phyloP scores from a whole-genome alignment of 2,329 filamentous ascomycete genomes.

The Coniochaeta prunicola region DNA sequence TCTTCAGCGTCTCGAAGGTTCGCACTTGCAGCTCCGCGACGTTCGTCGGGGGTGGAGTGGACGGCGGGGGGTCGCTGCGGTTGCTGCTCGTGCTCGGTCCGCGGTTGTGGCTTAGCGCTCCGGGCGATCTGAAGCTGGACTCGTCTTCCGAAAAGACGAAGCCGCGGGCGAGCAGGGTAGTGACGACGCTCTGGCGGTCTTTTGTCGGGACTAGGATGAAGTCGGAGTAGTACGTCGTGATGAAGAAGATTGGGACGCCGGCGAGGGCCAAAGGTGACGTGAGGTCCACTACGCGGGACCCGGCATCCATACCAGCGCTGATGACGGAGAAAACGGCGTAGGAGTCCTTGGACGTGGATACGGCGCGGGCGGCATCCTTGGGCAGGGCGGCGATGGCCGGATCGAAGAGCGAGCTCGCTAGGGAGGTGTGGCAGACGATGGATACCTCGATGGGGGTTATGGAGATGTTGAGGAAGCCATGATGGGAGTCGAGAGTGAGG shows the following conservation, averaged over 20 bases:
- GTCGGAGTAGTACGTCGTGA: slow-evolving; percentile 96
- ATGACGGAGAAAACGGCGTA: slow-evolving; percentile 88
- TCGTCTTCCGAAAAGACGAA: slow-evolving; percentile 74
- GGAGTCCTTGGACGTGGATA: slow-evolving; percentile 73
- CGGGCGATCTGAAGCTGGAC: slow-evolving; percentile 57
- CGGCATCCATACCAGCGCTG: slow-evolving; percentile 83
- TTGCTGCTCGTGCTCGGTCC: slow-evolving; percentile 22
- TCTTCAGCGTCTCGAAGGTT: slow-evolving; percentile 78
- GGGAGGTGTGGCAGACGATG: slow-evolving; percentile 73
- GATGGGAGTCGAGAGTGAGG: slow-evolving; percentile 45
- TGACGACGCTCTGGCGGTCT: slow-evolving; percentile 65
- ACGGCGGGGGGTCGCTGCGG: slow-evolving; percentile 30
- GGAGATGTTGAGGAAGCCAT: slow-evolving; percentile 88
- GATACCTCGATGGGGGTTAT: slow-evolving; percentile 91
- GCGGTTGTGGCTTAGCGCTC: slow-evolving; percentile 24
- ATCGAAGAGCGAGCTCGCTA: slow-evolving; percentile 67
- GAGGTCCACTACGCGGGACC: slow-evolving; percentile 83
- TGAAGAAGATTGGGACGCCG: slow-evolving; percentile 95
- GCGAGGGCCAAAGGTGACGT: slow-evolving; percentile 87
- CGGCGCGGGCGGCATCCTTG: slow-evolving; percentile 38
- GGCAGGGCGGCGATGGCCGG: slow-evolving; percentile 62
- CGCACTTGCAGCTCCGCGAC: slow-evolving; percentile 72
- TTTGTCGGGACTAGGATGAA: slow-evolving; percentile 85
- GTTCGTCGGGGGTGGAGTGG: slow-evolving; percentile 70
- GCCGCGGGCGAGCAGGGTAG: slow-evolving; percentile 68